phyloP scores from a whole-genome alignment of 768 basidiomycete species.

The Multifurca ochricompacta region DNA sequence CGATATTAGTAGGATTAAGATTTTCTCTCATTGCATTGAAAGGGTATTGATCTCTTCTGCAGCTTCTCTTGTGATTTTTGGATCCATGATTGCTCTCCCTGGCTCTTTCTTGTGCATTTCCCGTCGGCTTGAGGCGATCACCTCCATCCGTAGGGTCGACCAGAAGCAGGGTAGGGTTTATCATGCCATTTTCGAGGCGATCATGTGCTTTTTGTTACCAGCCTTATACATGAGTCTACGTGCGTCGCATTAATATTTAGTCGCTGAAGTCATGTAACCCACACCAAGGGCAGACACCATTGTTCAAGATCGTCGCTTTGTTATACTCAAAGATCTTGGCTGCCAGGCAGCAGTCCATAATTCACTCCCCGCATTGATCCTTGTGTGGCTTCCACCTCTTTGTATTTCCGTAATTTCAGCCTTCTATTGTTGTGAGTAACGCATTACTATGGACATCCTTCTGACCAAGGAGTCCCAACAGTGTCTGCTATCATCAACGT shows the following conservation, averaged over 20 bases:
- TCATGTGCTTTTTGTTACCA: conserved; percentile 14
- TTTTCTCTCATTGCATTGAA: neutral
- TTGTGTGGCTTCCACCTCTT: conserved; percentile 21
- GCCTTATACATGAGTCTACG: conserved; percentile 18
- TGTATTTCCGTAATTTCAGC: conserved; percentile 12
- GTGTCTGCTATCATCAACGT: conserved; percentile 16
- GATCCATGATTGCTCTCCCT: conserved; percentile 20
- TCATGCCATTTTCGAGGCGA: conserved; percentile 3
- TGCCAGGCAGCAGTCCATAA: conserved; percentile 19
- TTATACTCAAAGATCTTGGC: conserved; percentile 18
- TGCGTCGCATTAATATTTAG: neutral
- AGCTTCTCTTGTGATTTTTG: conserved; percentile 19
- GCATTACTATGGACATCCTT: neutral
- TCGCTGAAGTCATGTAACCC: neutral
- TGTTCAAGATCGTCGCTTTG: conserved; percentile 20
- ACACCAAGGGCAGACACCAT: conserved; percentile 13
- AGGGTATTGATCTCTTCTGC: neutral
- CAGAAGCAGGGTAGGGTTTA: neutral
- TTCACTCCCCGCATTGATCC: conserved; percentile 15
- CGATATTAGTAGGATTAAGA: conserved; percentile 33
- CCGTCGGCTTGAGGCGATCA: conserved; percentile 17
- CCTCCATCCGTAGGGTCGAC: neutral
- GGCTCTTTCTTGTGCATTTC: conserved; percentile 17
- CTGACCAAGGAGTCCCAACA: neutral
- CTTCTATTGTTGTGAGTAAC: conserved; percentile 17